A percentile compares a stretch with the other conserved stretches of the same genome.
These are phyloP conservation scores for Aspergillus tamarii DNA, from an alignment of 2,329 filamentous ascomycete genomes.

Conservation along the genomic window DNA sequence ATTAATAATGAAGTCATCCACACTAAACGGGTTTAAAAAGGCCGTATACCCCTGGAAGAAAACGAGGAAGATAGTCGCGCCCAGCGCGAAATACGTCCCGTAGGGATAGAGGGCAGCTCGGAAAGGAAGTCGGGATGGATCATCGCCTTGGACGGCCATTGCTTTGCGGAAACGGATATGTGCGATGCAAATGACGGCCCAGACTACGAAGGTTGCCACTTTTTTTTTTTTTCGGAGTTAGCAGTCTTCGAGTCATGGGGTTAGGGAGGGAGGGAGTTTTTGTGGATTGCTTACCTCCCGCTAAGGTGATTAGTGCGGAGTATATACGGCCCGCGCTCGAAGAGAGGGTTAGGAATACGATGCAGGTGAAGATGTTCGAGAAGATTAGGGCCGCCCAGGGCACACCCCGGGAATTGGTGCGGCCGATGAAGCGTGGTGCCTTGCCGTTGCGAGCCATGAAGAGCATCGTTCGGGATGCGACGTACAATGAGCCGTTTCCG, in stretches of 20 bases:
- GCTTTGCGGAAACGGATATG: conserved; percentile 48
- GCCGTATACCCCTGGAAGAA: conserved; percentile 59
- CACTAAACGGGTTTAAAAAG: conserved; percentile 54
- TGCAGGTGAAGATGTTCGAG: conserved; percentile 68
- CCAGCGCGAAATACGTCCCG: conserved; percentile 52
- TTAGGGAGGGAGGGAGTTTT: too few species aligned
- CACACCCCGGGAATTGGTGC: conserved; percentile 66
- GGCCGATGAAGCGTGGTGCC: conserved; percentile 70
- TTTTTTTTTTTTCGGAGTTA: neutral
- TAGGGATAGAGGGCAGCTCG: conserved; percentile 55
- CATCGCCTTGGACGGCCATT: conserved; percentile 40
- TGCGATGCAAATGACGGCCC: conserved; percentile 44
- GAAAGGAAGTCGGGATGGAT: conserved; percentile 51
- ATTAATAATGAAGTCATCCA: conserved; percentile 56
- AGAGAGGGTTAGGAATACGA: conserved; percentile 36
- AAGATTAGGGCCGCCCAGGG: conserved; percentile 65
- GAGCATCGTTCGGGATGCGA: conserved; percentile 72
- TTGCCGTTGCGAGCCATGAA: conserved; percentile 76
- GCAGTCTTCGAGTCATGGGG: neutral
- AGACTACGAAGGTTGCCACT: conserved; percentile 47
- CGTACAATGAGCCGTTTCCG: conserved; percentile 77
- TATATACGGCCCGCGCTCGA: conserved; percentile 36
- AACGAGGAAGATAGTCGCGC: conserved; percentile 53
- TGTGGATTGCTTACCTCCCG: conserved; percentile 29
- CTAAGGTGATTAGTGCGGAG: conserved; percentile 37